Base-by-base conservation (phyloP, 2,329 filamentous ascomycete species). In the Zymoseptoria pseudotritici region DNA sequence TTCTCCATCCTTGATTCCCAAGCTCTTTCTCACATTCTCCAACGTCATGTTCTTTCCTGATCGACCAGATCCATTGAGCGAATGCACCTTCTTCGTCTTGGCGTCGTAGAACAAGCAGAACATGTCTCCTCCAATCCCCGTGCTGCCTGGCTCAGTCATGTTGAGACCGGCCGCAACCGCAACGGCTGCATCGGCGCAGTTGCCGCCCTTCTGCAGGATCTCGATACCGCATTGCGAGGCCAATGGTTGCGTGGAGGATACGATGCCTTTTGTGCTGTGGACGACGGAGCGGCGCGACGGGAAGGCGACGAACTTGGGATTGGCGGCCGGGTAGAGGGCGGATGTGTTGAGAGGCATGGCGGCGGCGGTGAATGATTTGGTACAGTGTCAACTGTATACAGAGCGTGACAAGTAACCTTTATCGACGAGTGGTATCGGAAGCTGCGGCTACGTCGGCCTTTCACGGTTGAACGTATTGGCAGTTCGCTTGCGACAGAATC, bases 81-180 rank as follows among this genome's bases (percentile, higher is more conserved):
- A 90, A 58, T 86, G 87, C 8, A 97, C 87, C 64, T 89, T 88
- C 71, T 89, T 88, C 0, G 87, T 90, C 67, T 87, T 83, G 50
- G 91, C 90, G 72, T 95, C 84, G 78, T 93, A 97, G 80, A 85
- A 97, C 42, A 97, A 84, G 74, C 92, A 92, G 77, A 97, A 99
- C 86, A 96, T 91, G 76, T 99, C 94, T 63, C 94, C 94, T 59
- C 94, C 94, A 61, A 99, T 97, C 50, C 94, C 94, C 0, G 94
- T 97, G 5, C 89, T 94, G 61, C 86, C 86, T 7, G 94, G 94
- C 72, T 99, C 94, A 0, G 93, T 96, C 71, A 97, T 84, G 76
- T 97, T 97, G 59, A 99, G 80, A 4, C 86, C 91, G 31, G 94
- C 94, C 52, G 94, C 93, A 62, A 96, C 90, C 51, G 94, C 94